Conservation (phyloP, 2,329 filamentous ascomycete species). For the Hawksworthiomyces lignivorus region DNA sequence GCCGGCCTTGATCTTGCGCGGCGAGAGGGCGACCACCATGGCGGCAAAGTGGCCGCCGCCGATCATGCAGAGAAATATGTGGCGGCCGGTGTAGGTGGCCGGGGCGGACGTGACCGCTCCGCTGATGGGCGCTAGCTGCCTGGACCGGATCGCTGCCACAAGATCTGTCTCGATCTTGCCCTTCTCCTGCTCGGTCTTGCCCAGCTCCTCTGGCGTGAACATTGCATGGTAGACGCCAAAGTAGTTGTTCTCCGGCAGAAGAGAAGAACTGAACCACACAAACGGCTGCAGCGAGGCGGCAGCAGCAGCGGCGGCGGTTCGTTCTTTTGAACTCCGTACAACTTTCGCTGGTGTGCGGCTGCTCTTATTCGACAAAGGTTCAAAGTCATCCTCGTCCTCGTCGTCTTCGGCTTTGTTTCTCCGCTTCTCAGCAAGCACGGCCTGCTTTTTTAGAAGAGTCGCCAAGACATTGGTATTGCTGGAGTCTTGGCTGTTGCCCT, state of each 20-base stretch:
- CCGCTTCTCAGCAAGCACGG: conserved; percentile 55
- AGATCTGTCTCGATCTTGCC: conserved; percentile 27
- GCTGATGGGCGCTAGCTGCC: conserved; percentile 64
- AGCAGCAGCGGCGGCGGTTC: conserved; percentile 52
- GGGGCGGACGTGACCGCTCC: conserved; percentile 44
- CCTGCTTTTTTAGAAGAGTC: conserved; percentile 74
- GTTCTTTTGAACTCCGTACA: conserved; percentile 36
- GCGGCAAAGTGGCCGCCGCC: conserved; percentile 95
- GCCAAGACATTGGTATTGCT: conserved; percentile 54
- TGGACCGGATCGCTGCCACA: conserved; percentile 61
- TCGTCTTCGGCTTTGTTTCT: conserved; percentile 20
- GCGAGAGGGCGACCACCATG: conserved; percentile 86
- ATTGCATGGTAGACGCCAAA: conserved; percentile 81
- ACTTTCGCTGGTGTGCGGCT: too few relatives aligned
- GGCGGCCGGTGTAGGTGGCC: conserved; percentile 60
- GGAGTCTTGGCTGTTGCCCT: conserved; percentile 25
- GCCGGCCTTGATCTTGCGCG: conserved; percentile 64
- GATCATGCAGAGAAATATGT: conserved; percentile 97
- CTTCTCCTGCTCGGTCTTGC: conserved; percentile 20
- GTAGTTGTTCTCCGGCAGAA: conserved; percentile 68
- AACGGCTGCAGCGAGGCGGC: conserved; percentile 29
- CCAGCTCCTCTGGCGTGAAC: conserved; percentile 65
- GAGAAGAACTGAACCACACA: conserved; percentile 75
- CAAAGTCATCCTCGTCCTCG: conserved; percentile 41
- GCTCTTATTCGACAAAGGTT: too few relatives aligned